Conservation (phyloP, 2,329 filamentous ascomycete species). For the Monosporascus sp. region DNA sequence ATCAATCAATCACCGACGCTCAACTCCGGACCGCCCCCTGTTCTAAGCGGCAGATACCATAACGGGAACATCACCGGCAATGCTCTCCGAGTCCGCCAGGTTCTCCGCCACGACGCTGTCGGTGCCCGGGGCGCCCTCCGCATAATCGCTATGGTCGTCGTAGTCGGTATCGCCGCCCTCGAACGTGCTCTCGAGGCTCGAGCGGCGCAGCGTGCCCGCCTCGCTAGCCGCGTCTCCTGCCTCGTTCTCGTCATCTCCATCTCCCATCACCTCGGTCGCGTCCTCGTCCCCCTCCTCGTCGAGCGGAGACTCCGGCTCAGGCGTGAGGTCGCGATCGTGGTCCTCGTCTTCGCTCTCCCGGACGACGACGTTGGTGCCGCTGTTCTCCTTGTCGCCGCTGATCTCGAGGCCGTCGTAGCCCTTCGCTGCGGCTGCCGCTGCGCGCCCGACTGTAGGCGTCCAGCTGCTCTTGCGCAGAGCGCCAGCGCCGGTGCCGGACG, state of each 20-base stretch:
- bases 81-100: conserved; percentile 23
- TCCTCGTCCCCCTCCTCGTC: conserved; percentile 23
- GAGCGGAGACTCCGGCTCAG: conserved; percentile 2
- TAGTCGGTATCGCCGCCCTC: conserved; percentile 33
- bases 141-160: conserved; percentile 42
- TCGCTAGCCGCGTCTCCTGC: conserved; percentile 40
- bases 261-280: conserved; percentile 12
- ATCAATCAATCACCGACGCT: neutral
- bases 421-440: too few species aligned
- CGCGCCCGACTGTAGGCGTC: conserved; percentile 37
- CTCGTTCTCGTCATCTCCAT: conserved; percentile 8
- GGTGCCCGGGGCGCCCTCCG: conserved; percentile 34
- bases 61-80: conserved; percentile 28
- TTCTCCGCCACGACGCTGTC: conserved; percentile 23
- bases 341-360: conserved; percentile 19
- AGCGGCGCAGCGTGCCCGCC: conserved; percentile 41
- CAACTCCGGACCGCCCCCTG: conserved; percentile 1
- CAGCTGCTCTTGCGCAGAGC: conserved; percentile 64
- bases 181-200: conserved; percentile 43
- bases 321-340: conserved; percentile 14
- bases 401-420: conserved; percentile 51
- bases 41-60: conserved; percentile 27
- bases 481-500: conserved; percentile 39
- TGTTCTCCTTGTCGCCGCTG: conserved; percentile 46
- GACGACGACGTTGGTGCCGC: conserved; percentile 25